Base-by-base conservation (phyloP, 1,139 yeast genomes). In the Diutina scorzettiae region DNA sequence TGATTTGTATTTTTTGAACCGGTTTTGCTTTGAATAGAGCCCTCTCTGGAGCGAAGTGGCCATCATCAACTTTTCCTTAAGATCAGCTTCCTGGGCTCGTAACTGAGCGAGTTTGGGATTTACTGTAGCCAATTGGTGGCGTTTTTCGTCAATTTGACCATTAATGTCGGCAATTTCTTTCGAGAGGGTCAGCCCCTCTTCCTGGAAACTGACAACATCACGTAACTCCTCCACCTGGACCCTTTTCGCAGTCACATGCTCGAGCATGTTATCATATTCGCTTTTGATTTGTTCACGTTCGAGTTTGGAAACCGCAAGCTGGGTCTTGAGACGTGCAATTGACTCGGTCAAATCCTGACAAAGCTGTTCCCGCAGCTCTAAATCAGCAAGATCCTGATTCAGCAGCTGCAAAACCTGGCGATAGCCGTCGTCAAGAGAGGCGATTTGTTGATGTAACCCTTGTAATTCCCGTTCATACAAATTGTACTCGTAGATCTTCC, bases 401-500 rank as follows among this genome's bases (percentile, higher is more conserved):
- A 75, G 68, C 36, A 64, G 69, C 12, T 66, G 68, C 30, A 79
- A 59, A 4, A 75, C 61, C 7, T 64, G 62, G 16, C 69, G 69
- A 49, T 86, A 78, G 27, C 72, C 73, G n/a, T 64, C 68, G 41
- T 82, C 93, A 30, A 81, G 62, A 5, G 59, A 62, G 40, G 78
- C 87, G 20, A 84, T 73, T 41, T 75, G 73, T n/a, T 66, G 66
- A 32, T 73, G 74, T 32, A 85, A 63, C 37, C 74, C 79, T 43
- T 65, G 68, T 46, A 83, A 60, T 57, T 89, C 96, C 42, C 93
- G 71, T 54, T 84, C 94, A 51, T 78, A 78, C 16, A 87, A 63
- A 37, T 83, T 79, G 57, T 77, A 89, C 50, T 87, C 95, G 28
- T 76, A 67, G 27, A 81, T 72, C 53, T 86, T 82, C 50, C 83